Conservation (phyloP, 352 stramenopile genomes). For the Globisporangium perplexum region DNA sequence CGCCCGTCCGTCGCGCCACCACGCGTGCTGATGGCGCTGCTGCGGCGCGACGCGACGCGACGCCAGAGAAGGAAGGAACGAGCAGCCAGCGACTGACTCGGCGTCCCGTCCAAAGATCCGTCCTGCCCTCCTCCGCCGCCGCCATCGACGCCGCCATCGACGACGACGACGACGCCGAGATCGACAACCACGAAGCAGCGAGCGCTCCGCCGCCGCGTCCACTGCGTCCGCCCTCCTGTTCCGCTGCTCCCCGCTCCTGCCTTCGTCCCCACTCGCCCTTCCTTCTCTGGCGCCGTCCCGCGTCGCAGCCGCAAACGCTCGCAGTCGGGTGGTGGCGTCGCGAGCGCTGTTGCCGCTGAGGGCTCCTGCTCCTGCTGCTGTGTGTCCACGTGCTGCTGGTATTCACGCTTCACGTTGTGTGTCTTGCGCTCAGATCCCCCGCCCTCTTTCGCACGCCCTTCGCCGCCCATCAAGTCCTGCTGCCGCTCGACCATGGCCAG, state of each 20-base stretch:
- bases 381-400: neutral
- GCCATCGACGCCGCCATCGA: too few relatives aligned
- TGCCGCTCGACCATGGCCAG: constrained; percentile 7
- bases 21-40: too few relatives aligned
- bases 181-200: neutral
- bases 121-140: neutral
- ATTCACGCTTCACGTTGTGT: constrained; percentile 12
- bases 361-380: neutral
- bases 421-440: constrained; percentile 7
- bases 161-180: too few relatives aligned
- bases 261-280: neutral
- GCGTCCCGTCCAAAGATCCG: neutral
- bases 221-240: neutral
- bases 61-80: neutral
- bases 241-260: too few relatives aligned
- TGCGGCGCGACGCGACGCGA: neutral
- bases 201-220: too few relatives aligned
- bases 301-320: too few relatives aligned
- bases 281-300: neutral
- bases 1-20: too few relatives aligned
- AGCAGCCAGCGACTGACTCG: too few relatives aligned
- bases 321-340: too few relatives aligned
- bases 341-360: too few relatives aligned
- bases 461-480: constrained; percentile 1
- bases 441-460: neutral